Evolutionary conservation across 306 rosid genomes (phyloP).

Genomic region (Arachis hypogaea): DNA sequence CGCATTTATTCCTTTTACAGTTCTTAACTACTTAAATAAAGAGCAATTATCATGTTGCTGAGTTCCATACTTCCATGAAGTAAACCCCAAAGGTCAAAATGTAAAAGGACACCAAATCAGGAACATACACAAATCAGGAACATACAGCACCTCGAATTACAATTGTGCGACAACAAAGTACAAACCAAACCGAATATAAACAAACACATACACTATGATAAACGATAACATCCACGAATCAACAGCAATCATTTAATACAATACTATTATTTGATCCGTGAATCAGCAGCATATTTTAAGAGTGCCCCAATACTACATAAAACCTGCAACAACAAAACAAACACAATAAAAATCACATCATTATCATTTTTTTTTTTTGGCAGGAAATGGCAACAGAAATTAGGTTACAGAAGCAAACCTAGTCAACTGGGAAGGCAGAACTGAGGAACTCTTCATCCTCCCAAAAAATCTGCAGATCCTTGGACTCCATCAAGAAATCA

Average conservation of each 20-base stretch:
- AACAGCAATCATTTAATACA: too few species aligned
- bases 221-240: too few species aligned
- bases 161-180: too few species aligned
- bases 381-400: not conserved
- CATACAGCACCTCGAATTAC: too few species aligned
- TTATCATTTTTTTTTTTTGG: not conserved
- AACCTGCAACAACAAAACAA: not conserved
- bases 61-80: not conserved
- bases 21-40: too few species aligned
- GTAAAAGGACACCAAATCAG: not conserved
- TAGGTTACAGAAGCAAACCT: constrained; percentile 15
- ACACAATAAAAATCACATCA: not conserved
- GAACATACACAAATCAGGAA: not conserved
- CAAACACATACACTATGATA: too few species aligned
- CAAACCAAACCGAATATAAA: too few species aligned
- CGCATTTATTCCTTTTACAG: not conserved
- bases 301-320: not conserved
- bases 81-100: not conserved
- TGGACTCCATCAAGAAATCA: constrained; percentile 58
- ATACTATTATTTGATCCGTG: too few species aligned
- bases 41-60: constrained; percentile 1
- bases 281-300: too few species aligned
- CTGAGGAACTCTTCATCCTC: constrained; percentile 62
- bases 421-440: constrained; percentile 41
- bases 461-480: constrained; percentile 55